These are phyloP conservation scores for Xylaria sp. DNA, from an alignment of 495 filamentous ascomycete species.

Conservation along the genomic window DNA sequence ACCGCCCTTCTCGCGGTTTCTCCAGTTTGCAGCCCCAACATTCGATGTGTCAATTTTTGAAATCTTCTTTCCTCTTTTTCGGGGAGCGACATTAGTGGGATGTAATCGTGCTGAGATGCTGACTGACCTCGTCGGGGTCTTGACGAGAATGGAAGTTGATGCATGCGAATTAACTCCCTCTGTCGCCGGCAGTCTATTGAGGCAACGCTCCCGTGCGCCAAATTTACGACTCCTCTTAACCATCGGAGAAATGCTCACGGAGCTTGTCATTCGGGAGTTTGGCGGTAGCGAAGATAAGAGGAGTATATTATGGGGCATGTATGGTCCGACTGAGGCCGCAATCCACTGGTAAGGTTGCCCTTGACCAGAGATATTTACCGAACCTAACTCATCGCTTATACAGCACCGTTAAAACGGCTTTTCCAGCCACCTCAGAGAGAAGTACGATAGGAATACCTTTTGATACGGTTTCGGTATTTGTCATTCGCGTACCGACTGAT, in stretches of 20 bases:
- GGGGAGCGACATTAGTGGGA: conserved; percentile 73
- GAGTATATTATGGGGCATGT: conserved; percentile 80
- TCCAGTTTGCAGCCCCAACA: conserved; percentile 86
- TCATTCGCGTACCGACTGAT: conserved; percentile 54
- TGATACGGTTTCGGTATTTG: conserved; percentile 76
- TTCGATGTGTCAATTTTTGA: conserved; percentile 92
- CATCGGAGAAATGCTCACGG: conserved; percentile 87
- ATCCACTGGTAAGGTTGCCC: conserved; percentile 66
- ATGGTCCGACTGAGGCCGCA: conserved; percentile 84
- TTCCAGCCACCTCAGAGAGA: conserved; percentile 50
- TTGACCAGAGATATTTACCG: neutral
- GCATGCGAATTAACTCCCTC: conserved; percentile 85
- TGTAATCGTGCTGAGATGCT: conserved; percentile 69
- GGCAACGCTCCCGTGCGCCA: conserved; percentile 65
- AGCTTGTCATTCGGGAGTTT: conserved; percentile 74
- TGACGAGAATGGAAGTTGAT: conserved; percentile 71
- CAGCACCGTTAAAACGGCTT: conserved; percentile 50
- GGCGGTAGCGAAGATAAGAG: conserved; percentile 51
- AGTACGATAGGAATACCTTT: conserved; percentile 76
- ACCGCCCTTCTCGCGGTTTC: conserved; percentile 73
- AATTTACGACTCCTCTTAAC: conserved; percentile 71
- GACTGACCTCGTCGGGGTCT: conserved; percentile 69
- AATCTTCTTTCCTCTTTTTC: conserved; percentile 80
- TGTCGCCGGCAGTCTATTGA: conserved; percentile 72
- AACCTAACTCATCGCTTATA: neutral